A percentile compares a stretch with the other conserved stretches of the same genome.
phyloP scores from a whole-genome alignment of 1,139 yeast species.

The Blastobotrys apis region DNA sequence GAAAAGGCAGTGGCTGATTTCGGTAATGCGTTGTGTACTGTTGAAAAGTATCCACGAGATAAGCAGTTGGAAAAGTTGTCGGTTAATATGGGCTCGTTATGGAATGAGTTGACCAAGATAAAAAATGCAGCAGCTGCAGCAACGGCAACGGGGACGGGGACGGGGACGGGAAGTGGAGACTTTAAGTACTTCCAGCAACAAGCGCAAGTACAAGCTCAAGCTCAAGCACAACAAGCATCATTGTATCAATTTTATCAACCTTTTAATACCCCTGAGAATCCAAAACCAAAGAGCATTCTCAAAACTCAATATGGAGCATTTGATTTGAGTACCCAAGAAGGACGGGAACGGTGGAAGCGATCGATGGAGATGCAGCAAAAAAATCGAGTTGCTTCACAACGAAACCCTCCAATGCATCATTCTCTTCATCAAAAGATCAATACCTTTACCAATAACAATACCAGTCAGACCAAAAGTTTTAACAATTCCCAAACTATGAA shows the following conservation, averaged over 20 bases:
- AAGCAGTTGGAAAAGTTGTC: conserved; percentile 10
- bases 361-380: conserved; percentile 14
- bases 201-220: neutral
- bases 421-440: neutral
- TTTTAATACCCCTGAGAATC: neutral
- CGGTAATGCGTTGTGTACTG: neutral
- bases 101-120: conserved; percentile 14
- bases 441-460: neutral
- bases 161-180: neutral
- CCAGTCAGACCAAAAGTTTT: neutral
- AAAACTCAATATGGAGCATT: conserved; percentile 33
- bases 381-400: neutral
- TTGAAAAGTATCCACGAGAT: neutral
- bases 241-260: neutral
- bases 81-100: conserved; percentile 11
- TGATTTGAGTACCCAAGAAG: conserved; percentile 29
- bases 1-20: conserved; percentile 8
- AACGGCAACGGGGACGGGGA: too few relatives aligned
- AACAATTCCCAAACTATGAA: neutral
- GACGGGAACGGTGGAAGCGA: conserved; percentile 26
- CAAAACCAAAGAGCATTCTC: conserved; percentile 34
- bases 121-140: neutral
- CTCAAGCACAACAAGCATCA: neutral
- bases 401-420: neutral
- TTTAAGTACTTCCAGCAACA: neutral